Evolutionary conservation across 257 asterid genomes (phyloP), one percentile per base, ranked within the genome.

Genomic region (Perilla frutescens): DNA sequence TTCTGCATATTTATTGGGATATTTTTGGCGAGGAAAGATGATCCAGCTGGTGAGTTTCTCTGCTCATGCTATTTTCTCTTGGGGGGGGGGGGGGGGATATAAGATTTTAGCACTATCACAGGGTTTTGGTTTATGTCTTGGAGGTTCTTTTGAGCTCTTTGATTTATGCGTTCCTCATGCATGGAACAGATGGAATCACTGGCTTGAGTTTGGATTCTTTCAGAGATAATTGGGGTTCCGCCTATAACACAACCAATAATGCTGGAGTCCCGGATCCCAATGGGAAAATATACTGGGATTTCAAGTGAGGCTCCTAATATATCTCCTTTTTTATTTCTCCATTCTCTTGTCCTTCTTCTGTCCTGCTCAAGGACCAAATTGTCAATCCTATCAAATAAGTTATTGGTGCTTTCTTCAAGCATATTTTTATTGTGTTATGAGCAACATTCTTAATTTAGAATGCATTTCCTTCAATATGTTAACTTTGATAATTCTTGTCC

Each of bases 211-310:
- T 81, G 85, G 36, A 79, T 50, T 91, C 98, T 76, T 90, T 94
- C 82, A 86, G 47, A 78, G 85, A 90, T 15, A 94, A 94, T 73
- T 94, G 99, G 99, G 71, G 85, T 59, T 78, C 99, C 41, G 89
- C 77, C 39, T 94, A 91, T 81, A 98, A 91, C 79, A 87, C 73
- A 57, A 94, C 99, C 15, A 94, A 94, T 72, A 84, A 90, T 90
- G 98, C 99, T 71, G 99, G 99, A 81, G 85, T 94, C 77, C 99
- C 99, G 0, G 99, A 94, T 85, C 96, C 99, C 54, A 61, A 83
- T 61, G 99, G 98, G 71, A 82, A 82, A 62, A 89, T 79, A 81
- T 79, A 83, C 82, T 94, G 99, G 99, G 83, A 78, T 83, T 94
- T 94, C 88, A 87, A 94, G 99, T 94, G 80, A 83, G 95, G 62